Base-by-base conservation (phyloP, 495 filamentous ascomycete genomes). In the Lichina pygmaea region DNA sequence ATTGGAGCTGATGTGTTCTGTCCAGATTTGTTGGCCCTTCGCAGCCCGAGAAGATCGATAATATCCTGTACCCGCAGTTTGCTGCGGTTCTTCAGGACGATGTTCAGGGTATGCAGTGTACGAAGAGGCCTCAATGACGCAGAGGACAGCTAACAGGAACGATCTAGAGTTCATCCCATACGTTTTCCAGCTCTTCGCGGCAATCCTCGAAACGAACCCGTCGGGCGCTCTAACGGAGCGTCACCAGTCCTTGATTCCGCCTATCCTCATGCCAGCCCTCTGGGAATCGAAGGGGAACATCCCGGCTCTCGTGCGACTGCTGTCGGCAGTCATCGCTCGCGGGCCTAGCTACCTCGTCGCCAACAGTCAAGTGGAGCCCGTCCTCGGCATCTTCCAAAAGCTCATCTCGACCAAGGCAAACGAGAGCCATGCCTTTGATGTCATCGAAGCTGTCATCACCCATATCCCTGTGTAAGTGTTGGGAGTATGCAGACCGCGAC, bases 211-310 rank as follows among this genome's bases (percentile, higher is more conserved):
- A 60, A 68, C 77, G 31, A 81, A 86, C 50, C 74, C 81, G 3
- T 66, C 78, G 6, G 76, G 66, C 7, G 65, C 73, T 11, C 63
- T 95, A 12, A 73, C 85, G 0, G 67, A 72, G 7, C 76, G 76
- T 51, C 93, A 86, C 61, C 72, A 81, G 52, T 65, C 70, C 8
- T 61, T 99, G 34, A 68, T 93, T 41, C 62, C 65, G 2, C 74
- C 77, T 12, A 70, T 93, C 44, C 70, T 95, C 43, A 68, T 68
- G 53, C 83, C 81, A 6, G 57, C 66, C 3, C 66, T 81, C 46
- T 99, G 91, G 91, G 81, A 91, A 45, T 78, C 77, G 0, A 77
- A 74, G 49, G 91, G 91, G 57, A 95, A 94, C 54, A 76, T 92
- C 6, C 91, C 91, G 6, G 86, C 86, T 6, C 70, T 94, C 45